Percentiles rank a stretch among this genome's conserved stretches.
phyloP scores from a whole-genome alignment of 2,329 filamentous ascomycete genomes.

The Pseudopyrenochaeta lycopersici region DNA sequence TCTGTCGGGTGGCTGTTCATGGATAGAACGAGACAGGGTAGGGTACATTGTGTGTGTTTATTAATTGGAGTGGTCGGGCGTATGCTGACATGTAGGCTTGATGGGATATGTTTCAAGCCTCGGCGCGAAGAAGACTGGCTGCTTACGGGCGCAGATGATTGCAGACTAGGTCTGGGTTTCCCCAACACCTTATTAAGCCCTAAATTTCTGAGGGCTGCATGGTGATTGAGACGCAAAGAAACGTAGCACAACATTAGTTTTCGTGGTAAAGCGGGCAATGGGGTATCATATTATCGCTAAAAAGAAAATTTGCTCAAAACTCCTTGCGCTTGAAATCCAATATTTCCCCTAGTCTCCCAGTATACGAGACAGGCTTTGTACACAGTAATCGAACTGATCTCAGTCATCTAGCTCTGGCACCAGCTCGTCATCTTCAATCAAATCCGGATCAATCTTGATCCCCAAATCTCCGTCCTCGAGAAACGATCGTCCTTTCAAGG shows the following conservation, averaged over 20 bases:
- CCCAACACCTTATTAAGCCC: too few species aligned
- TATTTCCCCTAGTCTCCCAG: not conserved
- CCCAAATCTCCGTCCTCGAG: conserved; percentile 84
- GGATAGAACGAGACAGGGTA: too few species aligned
- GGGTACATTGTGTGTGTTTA: too few species aligned
- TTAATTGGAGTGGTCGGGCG: too few species aligned
- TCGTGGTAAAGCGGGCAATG: too few species aligned
- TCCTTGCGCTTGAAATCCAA: not conserved
- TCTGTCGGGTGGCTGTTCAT: too few species aligned
- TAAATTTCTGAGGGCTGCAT: too few species aligned
- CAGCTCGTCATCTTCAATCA: conserved; percentile 37
- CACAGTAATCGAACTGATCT: not conserved
- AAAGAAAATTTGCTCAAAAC: not conserved
- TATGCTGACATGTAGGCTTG: too few species aligned
- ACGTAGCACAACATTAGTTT: not conserved
- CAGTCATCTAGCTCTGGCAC: conserved; percentile 37
- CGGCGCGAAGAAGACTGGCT: not conserved
- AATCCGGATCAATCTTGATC: conserved; percentile 70
- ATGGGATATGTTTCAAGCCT: too few species aligned
- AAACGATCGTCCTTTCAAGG: conserved; percentile 74
- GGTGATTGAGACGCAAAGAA: too few species aligned
- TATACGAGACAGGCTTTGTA: not conserved
- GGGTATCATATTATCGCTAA: not conserved
- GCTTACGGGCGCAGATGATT: too few species aligned
- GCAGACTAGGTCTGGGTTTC: too few species aligned